phyloP scores from a whole-genome alignment of 2,329 filamentous ascomycete species.

The Colletotrichum brevisporum region DNA sequence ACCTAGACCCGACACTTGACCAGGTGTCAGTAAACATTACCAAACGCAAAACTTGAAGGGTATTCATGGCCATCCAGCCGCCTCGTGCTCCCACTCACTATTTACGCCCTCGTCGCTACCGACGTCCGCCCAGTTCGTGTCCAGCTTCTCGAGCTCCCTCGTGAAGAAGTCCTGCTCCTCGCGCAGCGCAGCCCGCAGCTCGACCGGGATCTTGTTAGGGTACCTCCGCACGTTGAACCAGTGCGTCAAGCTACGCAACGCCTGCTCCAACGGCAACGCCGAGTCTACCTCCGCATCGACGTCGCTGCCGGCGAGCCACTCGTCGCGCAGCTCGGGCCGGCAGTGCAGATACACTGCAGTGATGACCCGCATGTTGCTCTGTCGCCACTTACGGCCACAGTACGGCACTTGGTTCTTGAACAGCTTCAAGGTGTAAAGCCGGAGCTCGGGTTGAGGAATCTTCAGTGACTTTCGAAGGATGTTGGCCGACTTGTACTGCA shows the following conservation, averaged over 20 bases:
- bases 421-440: conserved; percentile 95
- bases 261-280: conserved; percentile 91
- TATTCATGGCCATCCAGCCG: conserved; percentile 36
- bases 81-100: conserved; percentile 46
- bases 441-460: conserved; percentile 87
- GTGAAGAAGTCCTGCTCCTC: conserved; percentile 87
- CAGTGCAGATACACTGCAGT: conserved; percentile 97
- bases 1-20: conserved; percentile 37
- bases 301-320: conserved; percentile 93
- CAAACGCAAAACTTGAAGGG: conserved; percentile 3
- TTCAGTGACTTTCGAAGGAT: conserved; percentile 94
- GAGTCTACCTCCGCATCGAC: conserved; percentile 96
- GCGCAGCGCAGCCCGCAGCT: conserved; percentile 70
- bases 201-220: conserved; percentile 80
- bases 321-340: conserved; percentile 90
- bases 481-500: conserved; percentile 94
- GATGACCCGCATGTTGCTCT: conserved; percentile 98
- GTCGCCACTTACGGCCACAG: conserved; percentile 97
- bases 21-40: conserved; percentile 27
- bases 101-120: conserved; percentile 48
- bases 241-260: conserved; percentile 88
- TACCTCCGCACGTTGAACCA: conserved; percentile 93
- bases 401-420: conserved; percentile 99
- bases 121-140: conserved; percentile 63
- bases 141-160: conserved; percentile 81